A percentile compares a stretch with the other conserved stretches of the same genome.
phyloP scores from a whole-genome alignment of 352 stramenopile genomes.

The Phytopythium helicoides region DNA sequence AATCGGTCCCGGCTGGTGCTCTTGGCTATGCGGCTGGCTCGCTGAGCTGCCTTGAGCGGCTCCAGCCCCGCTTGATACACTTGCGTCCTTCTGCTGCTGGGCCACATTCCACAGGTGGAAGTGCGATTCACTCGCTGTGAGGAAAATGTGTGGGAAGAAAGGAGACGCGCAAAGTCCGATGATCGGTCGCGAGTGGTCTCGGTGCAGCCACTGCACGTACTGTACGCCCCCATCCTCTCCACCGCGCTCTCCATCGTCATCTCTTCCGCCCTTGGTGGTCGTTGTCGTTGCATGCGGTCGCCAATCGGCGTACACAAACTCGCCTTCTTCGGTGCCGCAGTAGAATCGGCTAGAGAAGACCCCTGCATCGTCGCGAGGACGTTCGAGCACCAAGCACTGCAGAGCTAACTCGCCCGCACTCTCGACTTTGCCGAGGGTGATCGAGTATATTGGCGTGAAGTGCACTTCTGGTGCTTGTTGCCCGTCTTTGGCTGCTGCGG shows the following conservation, averaged over 20 bases:
- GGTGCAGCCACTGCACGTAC: slow-evolving; percentile 90
- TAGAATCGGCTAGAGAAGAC: slow-evolving; percentile 64
- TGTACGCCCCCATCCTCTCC: slow-evolving; percentile 65
- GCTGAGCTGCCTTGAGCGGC: not conserved
- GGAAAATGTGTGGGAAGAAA: slow-evolving; percentile 89
- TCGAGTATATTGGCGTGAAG: slow-evolving; percentile 84
- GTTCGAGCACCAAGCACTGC: slow-evolving; percentile 68
- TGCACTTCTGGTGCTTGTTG: slow-evolving; percentile 59
- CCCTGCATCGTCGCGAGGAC: slow-evolving; percentile 45
- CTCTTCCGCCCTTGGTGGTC: slow-evolving; percentile 11
- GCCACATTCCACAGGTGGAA: slow-evolving; percentile 93
- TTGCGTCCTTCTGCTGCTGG: slow-evolving; percentile 22
- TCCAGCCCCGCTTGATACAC: not conserved
- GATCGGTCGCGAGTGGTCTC: slow-evolving; percentile 86
- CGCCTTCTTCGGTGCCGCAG: slow-evolving; percentile 87
- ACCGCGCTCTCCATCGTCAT: slow-evolving; percentile 9
- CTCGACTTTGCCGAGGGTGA: slow-evolving; percentile 74
- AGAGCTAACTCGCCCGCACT: slow-evolving; percentile 61
- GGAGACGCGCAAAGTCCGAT: slow-evolving; percentile 82
- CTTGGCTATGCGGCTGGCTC: slow-evolving; percentile 8
- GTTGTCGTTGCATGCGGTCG: slow-evolving; percentile 42
- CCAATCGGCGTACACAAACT: slow-evolving; percentile 91
- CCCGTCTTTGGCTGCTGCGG: slow-evolving; percentile 38
- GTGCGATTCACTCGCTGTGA: slow-evolving; percentile 86
- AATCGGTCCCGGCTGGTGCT: slow-evolving; percentile 56